Base-by-base conservation (phyloP, 1,284 basidiomycete species). In the Fomes fomentarius region DNA sequence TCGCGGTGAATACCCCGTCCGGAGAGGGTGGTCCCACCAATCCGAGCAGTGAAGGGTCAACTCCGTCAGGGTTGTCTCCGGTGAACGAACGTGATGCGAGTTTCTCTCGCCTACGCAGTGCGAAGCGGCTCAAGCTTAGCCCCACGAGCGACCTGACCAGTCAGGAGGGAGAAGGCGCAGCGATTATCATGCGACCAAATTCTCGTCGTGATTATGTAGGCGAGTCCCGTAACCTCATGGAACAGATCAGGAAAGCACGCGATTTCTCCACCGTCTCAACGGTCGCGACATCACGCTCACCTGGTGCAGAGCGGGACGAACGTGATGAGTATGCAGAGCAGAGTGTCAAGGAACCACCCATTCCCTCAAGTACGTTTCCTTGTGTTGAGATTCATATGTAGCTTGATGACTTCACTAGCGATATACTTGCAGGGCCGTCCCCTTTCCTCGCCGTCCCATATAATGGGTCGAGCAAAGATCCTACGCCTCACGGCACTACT, bases 121-220 rank as follows among this genome's bases (percentile, higher is more conserved):
- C 86, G 15, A 93, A 93, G 68, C 82, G 90, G 47, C 74, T 93
- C 52, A 90, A 87, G 63, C 77, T 92, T 24, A 91, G 86, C 63
- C 77, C 82, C 0, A 69, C 71, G 4, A 80, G 75, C 37, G 86
- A 89, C 57, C 80, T 78, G 52, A 58, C 58, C n/a, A 77, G 76
- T 57, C 79, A 75, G 4, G 76, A 79, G 25, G 71, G 69, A 0
- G 73, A 70, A 11, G 80, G 80, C 0, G 75, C 71, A 2, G 75
- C 75, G 0, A 75, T 78, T 2, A 70, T 77, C 8, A 75, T 85
- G 24, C 73, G 79, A 14, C 77, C 84, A 31, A 79, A 79, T 0
- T 58, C 72, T 10, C 68, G 80, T 35, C 80, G 78, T 56, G 87
- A 90, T 61, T 91, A 91, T 66, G 79, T 90, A 14, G 85, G 85